These are phyloP conservation scores for Auxenochlorella protothecoides DNA, from an alignment of 139 green algal species.

Conservation along the genomic window DNA sequence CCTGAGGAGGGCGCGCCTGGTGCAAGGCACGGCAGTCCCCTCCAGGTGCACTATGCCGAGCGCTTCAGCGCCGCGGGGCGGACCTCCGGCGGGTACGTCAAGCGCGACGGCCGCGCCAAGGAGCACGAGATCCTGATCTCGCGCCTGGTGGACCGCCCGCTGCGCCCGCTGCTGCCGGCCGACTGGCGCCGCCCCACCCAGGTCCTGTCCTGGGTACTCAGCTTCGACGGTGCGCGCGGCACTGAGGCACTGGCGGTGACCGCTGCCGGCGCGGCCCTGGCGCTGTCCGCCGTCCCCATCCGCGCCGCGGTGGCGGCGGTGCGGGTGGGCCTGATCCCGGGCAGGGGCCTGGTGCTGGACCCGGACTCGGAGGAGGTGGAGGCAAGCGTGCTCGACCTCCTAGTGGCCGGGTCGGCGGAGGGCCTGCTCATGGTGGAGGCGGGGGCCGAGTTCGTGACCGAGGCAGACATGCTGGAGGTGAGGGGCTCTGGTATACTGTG, in stretches of 20 bases:
- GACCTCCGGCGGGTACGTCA: slow-evolving; percentile 82
- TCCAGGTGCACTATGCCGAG: slow-evolving; percentile 88
- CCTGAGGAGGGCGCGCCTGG: slow-evolving; percentile 20
- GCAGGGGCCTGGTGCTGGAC: slow-evolving; percentile 70
- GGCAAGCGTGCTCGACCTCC: slow-evolving; percentile 60
- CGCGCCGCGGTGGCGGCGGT: slow-evolving; percentile 72
- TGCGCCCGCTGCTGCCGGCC: slow-evolving; percentile 84
- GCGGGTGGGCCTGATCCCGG: slow-evolving; percentile 63
- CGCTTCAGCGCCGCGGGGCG: slow-evolving; percentile 81
- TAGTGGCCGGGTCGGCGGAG: slow-evolving; percentile 84
- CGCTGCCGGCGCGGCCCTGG: slow-evolving; percentile 69
- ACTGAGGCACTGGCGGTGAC: slow-evolving; percentile 91
- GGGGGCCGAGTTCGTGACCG: slow-evolving; percentile 84
- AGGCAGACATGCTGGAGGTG: slow-evolving; percentile 74
- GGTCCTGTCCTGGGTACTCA: slow-evolving; percentile 69
- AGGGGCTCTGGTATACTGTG: no score
- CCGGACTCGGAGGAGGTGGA: slow-evolving; percentile 59
- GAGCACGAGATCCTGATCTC: slow-evolving; percentile 80
- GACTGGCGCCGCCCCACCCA: slow-evolving; percentile 88
- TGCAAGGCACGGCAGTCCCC: slow-evolving; percentile 17
- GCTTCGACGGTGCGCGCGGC: slow-evolving; percentile 69
- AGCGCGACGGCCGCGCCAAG: slow-evolving; percentile 75
- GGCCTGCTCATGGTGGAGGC: slow-evolving; percentile 98
- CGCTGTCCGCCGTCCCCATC: slow-evolving; percentile 79
- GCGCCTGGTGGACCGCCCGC: slow-evolving; percentile 83